Base-by-base conservation (phyloP, 2,329 filamentous ascomycete species). In the Venturia nashicola region DNA sequence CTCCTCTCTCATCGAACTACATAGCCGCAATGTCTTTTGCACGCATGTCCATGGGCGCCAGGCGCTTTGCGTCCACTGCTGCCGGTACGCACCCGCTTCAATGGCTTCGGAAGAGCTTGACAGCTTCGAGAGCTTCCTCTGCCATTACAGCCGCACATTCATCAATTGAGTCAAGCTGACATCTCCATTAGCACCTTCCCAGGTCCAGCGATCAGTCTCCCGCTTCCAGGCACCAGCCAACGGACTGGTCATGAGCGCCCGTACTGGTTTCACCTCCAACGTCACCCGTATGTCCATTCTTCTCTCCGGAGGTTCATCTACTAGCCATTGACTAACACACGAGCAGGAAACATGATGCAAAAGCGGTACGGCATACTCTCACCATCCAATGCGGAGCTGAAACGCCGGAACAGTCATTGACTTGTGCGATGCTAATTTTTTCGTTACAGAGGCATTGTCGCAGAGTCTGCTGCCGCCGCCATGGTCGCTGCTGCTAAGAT, bases 401-500 rank as follows among this genome's bases (percentile, higher is more conserved):
- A 34, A 9, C 51, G 18, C 32, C 32, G 51, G 51, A 12, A 14
- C n/a, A 1, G 16, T 36, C 5, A 7, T n/a, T 57, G 51, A 36
- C 4, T 57, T 57, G 32, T 18, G 18, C 18, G 51, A 36, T 34
- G 51, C 51, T 57, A 57, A 57, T 57, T 57, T 57, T 55, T 57
- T 32, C 27, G 5, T 3, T 3, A 36, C 16, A 57, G 51, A 57
- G 73, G 73, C 69, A 74, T 75, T 71, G 74, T 76, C 68, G 74
- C 72, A 68, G 74, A 76, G 72, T 74, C 73, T 62, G 74, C 73
- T 68, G 74, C 74, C 68, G 73, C 73, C 70, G 74, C 74, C 70
- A 75, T 76, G 72, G 73, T 75, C 69, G 73, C 73, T 68, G 73
- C 73, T 69, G 74, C 73, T 65, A 75, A 76, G 73, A 75, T 75